A percentile compares a stretch with the other conserved stretches of the same genome.
These are phyloP conservation scores for Yarrowia phangngaensis DNA, from an alignment of 805 yeast genomes.

Conservation along the genomic window DNA sequence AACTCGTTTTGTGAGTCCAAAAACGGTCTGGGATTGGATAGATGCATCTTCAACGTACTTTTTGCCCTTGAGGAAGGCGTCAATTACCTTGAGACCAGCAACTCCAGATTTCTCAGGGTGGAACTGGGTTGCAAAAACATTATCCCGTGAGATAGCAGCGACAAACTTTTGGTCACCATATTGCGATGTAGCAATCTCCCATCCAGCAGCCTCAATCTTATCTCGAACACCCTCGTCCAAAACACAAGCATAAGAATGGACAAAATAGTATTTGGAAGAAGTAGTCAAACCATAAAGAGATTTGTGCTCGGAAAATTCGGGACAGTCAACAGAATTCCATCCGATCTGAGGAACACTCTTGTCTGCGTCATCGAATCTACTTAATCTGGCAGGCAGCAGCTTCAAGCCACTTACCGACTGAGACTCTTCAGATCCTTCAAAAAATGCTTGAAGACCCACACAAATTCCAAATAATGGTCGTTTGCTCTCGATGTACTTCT, in stretches of 20 bases:
- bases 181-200: slow-evolving; percentile 68
- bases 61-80: slow-evolving; percentile 59
- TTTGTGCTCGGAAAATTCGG: slow-evolving; percentile 29
- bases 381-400: slow-evolving; percentile 50
- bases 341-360: slow-evolving; percentile 97
- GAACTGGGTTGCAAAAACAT: slow-evolving; percentile 92
- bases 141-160: slow-evolving; percentile 74
- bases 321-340: slow-evolving; percentile 57
- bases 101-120: slow-evolving; percentile 98
- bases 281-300: slow-evolving; percentile 62
- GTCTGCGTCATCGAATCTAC: slow-evolving; percentile 54
- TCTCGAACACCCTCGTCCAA: slow-evolving; percentile 4
- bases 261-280: slow-evolving; percentile 78
- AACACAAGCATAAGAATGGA: slow-evolving; percentile 87
- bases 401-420: slow-evolving; percentile 61
- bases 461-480: slow-evolving; percentile 94
- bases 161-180: slow-evolving; percentile 79
- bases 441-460: slow-evolving; percentile 89
- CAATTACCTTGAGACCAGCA: slow-evolving; percentile 78
- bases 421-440: slow-evolving; percentile 70
- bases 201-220: slow-evolving; percentile 42
- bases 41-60: slow-evolving; percentile 36
- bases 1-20: slow-evolving; percentile 80
- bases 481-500: slow-evolving; percentile 66
- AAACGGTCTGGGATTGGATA: slow-evolving; percentile 5